Conservation (phyloP, 495 filamentous ascomycete species). For the Neurospora sp. region DNA sequence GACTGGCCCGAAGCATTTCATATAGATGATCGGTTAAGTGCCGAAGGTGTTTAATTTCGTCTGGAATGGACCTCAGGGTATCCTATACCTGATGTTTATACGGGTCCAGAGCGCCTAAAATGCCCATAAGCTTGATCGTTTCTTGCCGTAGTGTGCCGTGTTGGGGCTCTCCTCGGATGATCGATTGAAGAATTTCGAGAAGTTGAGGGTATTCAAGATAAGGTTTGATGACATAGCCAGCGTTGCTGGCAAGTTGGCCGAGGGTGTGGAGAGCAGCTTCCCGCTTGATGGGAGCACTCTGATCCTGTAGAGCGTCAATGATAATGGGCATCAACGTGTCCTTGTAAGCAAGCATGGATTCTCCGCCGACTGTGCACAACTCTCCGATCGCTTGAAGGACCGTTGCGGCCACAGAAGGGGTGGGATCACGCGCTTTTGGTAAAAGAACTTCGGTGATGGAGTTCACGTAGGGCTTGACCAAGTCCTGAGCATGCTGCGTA, state of each 20-base stretch:
- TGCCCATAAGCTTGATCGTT: constrained; percentile 92
- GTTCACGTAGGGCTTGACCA: constrained; percentile 92
- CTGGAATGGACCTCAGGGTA: neutral
- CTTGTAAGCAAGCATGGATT: constrained; percentile 81
- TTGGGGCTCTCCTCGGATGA: constrained; percentile 82
- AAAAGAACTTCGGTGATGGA: constrained; percentile 85
- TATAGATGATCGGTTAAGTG: neutral
- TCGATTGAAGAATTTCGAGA: constrained; percentile 81
- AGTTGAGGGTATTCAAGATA: constrained; percentile 91
- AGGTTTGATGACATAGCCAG: constrained; percentile 94
- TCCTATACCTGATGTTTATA: constrained; percentile 76
- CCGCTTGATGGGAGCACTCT: constrained; percentile 76
- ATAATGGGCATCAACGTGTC: constrained; percentile 89
- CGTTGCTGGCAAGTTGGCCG: constrained; percentile 85
- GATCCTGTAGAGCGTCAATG: constrained; percentile 82
- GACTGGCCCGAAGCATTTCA: neutral
- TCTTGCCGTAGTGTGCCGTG: constrained; percentile 72
- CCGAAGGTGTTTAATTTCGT: neutral
- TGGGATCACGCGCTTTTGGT: constrained; percentile 75
- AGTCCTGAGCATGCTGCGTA: constrained; percentile 76
- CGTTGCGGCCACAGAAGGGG: constrained; percentile 78
- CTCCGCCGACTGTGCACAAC: constrained; percentile 82
- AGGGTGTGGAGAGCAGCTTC: constrained; percentile 86
- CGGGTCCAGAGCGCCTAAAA: constrained; percentile 89
- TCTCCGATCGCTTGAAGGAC: constrained; percentile 91